A percentile compares a stretch with the other conserved stretches of the same genome.
These are phyloP conservation scores for Aspergillus nidulans DNA, from an alignment of 495 filamentous ascomycete genomes.

Conservation along the genomic window DNA sequence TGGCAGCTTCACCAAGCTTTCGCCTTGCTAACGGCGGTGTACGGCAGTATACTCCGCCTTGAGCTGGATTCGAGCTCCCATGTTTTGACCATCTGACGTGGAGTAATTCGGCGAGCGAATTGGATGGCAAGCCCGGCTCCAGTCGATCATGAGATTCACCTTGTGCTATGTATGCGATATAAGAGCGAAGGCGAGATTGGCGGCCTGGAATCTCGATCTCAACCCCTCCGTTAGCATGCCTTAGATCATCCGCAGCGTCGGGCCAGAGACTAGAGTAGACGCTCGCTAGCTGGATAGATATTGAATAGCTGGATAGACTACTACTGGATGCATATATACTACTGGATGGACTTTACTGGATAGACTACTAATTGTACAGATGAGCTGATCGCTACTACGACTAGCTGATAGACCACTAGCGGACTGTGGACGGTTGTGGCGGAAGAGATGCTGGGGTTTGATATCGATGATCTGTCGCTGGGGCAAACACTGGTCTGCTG, in stretches of 20 bases:
- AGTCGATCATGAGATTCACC: not conserved
- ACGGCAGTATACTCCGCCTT: not conserved
- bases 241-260: conserved; percentile 25
- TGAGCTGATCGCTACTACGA: too few species aligned
- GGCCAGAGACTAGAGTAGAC: too few species aligned
- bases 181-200: not conserved
- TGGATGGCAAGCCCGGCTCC: not conserved
- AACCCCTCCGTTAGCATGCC: conserved; percentile 8
- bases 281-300: too few species aligned
- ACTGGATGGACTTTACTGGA: too few species aligned
- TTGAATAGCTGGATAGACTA: too few species aligned
- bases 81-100: conserved; percentile 7
- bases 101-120: not conserved
- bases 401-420: conserved; percentile 3
- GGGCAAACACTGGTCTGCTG: not conserved
- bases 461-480: conserved; percentile 10
- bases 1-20: conserved; percentile 8
- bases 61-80: conserved; percentile 7
- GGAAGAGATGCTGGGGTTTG: not conserved
- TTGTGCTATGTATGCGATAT: conserved; percentile 2
- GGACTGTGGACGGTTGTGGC: not conserved
- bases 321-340: too few species aligned
- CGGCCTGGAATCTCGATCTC: not conserved
- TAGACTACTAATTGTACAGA: too few species aligned
- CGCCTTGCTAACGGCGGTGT: conserved; percentile 17